Evolutionary conservation across 2,329 filamentous ascomycete species (phyloP).

Genomic region (Domatiomyces catenatus): DNA sequence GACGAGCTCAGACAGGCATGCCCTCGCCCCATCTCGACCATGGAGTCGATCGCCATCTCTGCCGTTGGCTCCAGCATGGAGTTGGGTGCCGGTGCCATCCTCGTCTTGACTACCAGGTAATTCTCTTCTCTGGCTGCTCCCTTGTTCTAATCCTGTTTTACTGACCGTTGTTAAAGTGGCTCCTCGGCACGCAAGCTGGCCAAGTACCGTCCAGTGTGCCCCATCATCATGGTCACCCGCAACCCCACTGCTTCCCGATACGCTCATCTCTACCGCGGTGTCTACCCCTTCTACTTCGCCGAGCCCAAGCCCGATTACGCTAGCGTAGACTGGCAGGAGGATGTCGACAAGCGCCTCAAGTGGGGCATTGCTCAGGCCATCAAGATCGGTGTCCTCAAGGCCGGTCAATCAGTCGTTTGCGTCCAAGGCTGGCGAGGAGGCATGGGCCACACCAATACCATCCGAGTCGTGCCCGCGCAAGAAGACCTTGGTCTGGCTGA

Average conservation of each 20-base stretch:
- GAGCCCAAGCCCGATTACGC: conserved; percentile 90
- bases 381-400: conserved; percentile 63
- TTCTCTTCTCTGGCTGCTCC: conserved; percentile 9
- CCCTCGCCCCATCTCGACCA: conserved; percentile 68
- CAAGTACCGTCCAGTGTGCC: conserved; percentile 97
- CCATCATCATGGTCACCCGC: conserved; percentile 97
- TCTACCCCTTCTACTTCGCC: conserved; percentile 92
- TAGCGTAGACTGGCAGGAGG: conserved; percentile 72
- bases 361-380: conserved; percentile 86
- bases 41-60: conserved; percentile 92
- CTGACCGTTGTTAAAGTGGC: conserved; percentile 40
- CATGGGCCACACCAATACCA: conserved; percentile 53
- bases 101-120: conserved; percentile 82
- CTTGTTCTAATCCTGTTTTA: neutral
- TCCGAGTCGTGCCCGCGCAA: conserved; percentile 36
- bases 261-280: conserved; percentile 88
- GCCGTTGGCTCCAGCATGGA: conserved; percentile 91
- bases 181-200: conserved; percentile 87
- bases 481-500: conserved; percentile 19
- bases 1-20: conserved; percentile 81
- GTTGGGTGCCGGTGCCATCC: conserved; percentile 88
- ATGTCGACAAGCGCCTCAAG: conserved; percentile 93
- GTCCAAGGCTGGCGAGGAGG: conserved; percentile 55
- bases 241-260: conserved; percentile 72
- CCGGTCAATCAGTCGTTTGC: conserved; percentile 56